Base-by-base conservation (phyloP, 306 rosid species). In the Mucuna pruriens region DNA sequence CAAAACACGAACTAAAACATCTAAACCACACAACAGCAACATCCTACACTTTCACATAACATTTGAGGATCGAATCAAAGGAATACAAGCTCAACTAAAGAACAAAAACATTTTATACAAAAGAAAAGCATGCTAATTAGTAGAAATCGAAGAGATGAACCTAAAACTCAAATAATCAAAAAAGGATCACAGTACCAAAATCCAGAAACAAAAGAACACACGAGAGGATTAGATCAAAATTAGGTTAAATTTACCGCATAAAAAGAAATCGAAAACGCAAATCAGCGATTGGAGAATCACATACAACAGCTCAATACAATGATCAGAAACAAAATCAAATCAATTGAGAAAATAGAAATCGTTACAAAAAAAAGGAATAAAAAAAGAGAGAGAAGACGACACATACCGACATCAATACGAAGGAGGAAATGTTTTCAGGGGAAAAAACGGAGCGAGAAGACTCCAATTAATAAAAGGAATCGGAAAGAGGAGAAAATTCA, bases 321-420 rank as follows among this genome's bases (percentile, higher is more conserved):
- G 17, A 78, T 67, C 76, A 71, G 66, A 70, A n/a, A 69, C 49
- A 11, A 70, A 64, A 90, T 23, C 75, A 82, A 22, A 48, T 16
- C 70, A 70, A 67, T 38, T 20, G 17, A 9, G 13, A 17, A 79
- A 1, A 39, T 31, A 48, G 7, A 69, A 9, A 57, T 17, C 0
- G 16, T 58, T 25, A 36, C 63, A 40, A 19, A 62, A 9, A 52
- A 16, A 31, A 9, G 25, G 9, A 13, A 83, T 49, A 29, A 64
- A 76, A 20, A 49, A 1, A 13, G 15, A 75, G 57, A 48, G 40
- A 71, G 49, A 61, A 9, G 51, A 26, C 54, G 52, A 31, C 33
- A 83, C 97, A 52, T 95, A 95, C 99, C 97, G 99, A 91, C 99
- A 95, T 95, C 88, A 92, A 91, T 89, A 74, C 89, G 75, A 75